Conservation (phyloP, 192 early-diverging fungal species). For the Entophlyctis luteolus region DNA sequence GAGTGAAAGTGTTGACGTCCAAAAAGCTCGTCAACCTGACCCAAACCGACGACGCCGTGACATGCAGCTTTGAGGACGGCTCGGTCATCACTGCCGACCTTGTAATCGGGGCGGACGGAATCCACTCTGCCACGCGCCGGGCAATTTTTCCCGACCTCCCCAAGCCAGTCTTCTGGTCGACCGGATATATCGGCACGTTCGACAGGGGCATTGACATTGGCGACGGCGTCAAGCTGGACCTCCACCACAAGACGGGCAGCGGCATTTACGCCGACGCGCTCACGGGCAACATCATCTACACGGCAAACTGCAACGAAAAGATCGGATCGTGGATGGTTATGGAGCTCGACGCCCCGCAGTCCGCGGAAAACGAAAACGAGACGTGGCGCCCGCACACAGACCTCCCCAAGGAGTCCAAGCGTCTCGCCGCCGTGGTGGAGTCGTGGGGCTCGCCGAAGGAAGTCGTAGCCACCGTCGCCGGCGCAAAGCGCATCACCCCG, state of each 20-base stretch:
- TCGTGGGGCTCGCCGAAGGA: neutral
- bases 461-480: neutral
- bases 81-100: neutral
- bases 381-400: neutral
- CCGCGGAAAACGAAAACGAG: neutral
- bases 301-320: neutral
- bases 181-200: neutral
- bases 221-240: neutral
- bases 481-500: conserved; percentile 1
- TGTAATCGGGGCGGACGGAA: conserved; percentile 21
- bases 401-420: neutral
- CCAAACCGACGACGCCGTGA: neutral
- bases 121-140: neutral
- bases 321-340: neutral
- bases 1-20: neutral
- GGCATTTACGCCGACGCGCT: neutral
- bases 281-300: neutral
- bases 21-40: neutral
- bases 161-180: conserved; percentile 1
- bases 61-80: conserved; percentile 8
- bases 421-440: neutral
- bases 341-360: neutral
- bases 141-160: conserved; percentile 29
- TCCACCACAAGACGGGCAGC: neutral
- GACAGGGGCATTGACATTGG: neutral